phyloP scores from a whole-genome alignment of 2,329 filamentous ascomycete genomes.

The Chalaropsis thielavioides region DNA sequence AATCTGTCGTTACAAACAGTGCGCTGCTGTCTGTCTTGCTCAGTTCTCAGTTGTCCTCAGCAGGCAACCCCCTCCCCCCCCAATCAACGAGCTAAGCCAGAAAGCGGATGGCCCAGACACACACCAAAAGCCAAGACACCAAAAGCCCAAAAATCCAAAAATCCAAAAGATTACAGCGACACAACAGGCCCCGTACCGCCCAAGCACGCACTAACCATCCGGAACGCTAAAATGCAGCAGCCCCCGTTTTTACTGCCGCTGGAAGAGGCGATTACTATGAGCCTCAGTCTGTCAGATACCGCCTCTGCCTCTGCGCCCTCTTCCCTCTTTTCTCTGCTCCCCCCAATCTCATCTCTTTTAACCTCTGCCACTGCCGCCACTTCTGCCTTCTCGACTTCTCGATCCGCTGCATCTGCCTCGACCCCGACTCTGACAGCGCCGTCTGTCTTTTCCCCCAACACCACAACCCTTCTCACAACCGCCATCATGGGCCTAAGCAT shows the following conservation, averaged over 20 bases:
- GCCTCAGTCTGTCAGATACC: constrained; percentile 7
- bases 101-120: constrained; percentile 1
- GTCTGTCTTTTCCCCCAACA: constrained; percentile 16
- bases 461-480: constrained; percentile 9
- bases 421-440: not conserved
- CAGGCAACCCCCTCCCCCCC: too few species aligned
- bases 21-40: not conserved
- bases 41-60: not conserved
- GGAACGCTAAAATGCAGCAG: constrained; percentile 10
- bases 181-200: not conserved
- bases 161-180: not conserved
- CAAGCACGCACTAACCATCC: not conserved
- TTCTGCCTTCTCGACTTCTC: not conserved
- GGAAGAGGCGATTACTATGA: constrained; percentile 2
- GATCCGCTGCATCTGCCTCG: not conserved
- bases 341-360: not conserved
- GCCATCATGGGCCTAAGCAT: constrained; percentile 23
- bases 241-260: constrained; percentile 4
- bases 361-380: not conserved
- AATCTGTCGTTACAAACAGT: too few species aligned
- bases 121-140: not conserved
- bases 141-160: not conserved
- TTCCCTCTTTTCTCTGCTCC: constrained; percentile 9
- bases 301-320: constrained; percentile 7
- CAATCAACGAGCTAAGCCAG: not conserved